Evolutionary conservation across 805 yeast genomes (phyloP), one percentile per base, ranked within the genome.

Genomic region (Candida xiaguanensis): DNA sequence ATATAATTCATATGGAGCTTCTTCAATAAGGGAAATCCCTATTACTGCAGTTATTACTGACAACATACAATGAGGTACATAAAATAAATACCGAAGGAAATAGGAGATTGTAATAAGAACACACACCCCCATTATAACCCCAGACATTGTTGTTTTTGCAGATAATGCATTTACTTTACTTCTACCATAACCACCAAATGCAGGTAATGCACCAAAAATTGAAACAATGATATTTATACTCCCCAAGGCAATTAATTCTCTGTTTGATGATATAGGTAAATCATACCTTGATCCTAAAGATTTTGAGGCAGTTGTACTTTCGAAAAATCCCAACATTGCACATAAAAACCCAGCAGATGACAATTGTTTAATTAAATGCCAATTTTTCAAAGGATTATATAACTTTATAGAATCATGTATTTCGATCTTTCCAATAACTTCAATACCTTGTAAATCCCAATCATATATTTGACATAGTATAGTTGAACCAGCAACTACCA

Each of bases 121-220:
- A 4, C 82, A 67, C 2, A 77, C n/a, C 0, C 95, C 91, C 82
- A 90, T 83, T 8, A 85, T 75, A 3, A 80, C 78, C 0, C 95
- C 95, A n/a, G 93, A 76, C 55, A 82, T 67, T 8, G 90, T 90
- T 0, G 96, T 85, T 47, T 77, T 78, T 0, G 95, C 98, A 11
- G 89, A 79, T 37, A 88, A 66, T 1, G 90, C 84, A 63, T 91
- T 91, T 42, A 91, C 81, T 52, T 85, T 89, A 13, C 95, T 84
- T 52, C 98, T 74, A 2, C 96, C 98, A 55, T 90, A 91, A 0
- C 98, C 98, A 8, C 98, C 99, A 70, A 90, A 90, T 0, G 95
- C 78, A 0, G 99, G 97, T 12, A 91, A 65, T 0, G 89, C 84
- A 2, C 77, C 78, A 31, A 86, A 84, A 39, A 78, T 57, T 3